A percentile compares a stretch with the other conserved stretches of the same genome.
These are phyloP conservation scores for Metarhizium humberi DNA, from an alignment of 2,329 filamentous ascomycete genomes.

Conservation along the genomic window DNA sequence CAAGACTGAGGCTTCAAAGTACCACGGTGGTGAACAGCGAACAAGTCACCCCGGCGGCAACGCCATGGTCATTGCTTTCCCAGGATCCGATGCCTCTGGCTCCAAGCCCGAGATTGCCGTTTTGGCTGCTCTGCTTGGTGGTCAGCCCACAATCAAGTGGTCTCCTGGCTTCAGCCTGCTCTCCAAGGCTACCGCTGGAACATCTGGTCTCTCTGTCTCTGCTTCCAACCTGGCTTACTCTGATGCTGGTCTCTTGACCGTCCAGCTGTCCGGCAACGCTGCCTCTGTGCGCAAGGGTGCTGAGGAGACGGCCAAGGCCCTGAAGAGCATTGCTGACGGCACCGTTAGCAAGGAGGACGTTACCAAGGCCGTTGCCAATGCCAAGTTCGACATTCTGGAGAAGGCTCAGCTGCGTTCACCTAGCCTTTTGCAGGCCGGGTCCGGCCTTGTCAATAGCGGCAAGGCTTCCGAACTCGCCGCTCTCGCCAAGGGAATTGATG, in stretches of 20 bases:
- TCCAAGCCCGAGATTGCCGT: slow-evolving; percentile 89
- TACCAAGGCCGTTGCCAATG: slow-evolving; percentile 82
- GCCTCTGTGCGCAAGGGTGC: slow-evolving; percentile 64
- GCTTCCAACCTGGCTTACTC: slow-evolving; percentile 83
- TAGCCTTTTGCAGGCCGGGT: slow-evolving; percentile 75
- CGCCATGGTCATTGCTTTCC: slow-evolving; percentile 84
- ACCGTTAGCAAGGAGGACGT: slow-evolving; percentile 75
- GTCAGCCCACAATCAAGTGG: slow-evolving; percentile 91
- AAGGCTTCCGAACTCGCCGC: slow-evolving; percentile 78
- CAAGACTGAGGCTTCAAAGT: slow-evolving; percentile 62
- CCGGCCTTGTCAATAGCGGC: slow-evolving; percentile 70
- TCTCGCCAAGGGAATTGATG: slow-evolving; percentile 68
- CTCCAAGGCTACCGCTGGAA: slow-evolving; percentile 62
- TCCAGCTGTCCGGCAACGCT: slow-evolving; percentile 71
- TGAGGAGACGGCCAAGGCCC: slow-evolving; percentile 65
- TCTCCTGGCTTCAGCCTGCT: slow-evolving; percentile 85
- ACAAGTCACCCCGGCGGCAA: slow-evolving; percentile 69
- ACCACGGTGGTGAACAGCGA: slow-evolving; percentile 92
- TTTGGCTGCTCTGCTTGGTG: slow-evolving; percentile 80
- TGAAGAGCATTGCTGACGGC: slow-evolving; percentile 74
- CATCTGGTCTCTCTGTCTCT: slow-evolving; percentile 57
- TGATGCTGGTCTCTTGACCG: slow-evolving; percentile 81
- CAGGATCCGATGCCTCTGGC: slow-evolving; percentile 69
- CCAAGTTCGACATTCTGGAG: slow-evolving; percentile 87
- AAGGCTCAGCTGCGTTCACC: slow-evolving; percentile 67